A percentile compares a stretch with the other conserved stretches of the same genome.
phyloP scores from a whole-genome alignment of 192 early-diverging fungal genomes.

The Radiomyces spectabilis region DNA sequence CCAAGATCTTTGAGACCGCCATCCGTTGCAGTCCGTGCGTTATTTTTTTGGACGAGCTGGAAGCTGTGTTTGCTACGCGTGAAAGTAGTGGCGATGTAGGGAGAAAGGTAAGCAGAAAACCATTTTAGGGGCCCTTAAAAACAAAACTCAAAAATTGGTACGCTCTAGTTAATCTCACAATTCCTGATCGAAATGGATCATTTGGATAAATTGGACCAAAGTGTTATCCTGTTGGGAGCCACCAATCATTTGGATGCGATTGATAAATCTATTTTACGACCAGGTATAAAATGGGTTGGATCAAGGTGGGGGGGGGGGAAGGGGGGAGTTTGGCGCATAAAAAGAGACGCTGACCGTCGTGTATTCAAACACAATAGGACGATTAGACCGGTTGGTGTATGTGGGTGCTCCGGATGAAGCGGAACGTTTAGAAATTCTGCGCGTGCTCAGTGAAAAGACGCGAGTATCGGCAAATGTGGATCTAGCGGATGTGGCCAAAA shows the following conservation, averaged over 20 bases:
- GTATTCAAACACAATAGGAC: no score
- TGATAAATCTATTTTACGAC: conserved; percentile 67
- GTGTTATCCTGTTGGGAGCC: conserved; percentile 75
- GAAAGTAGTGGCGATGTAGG: conserved; percentile 62
- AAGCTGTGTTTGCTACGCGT: conserved; percentile 74
- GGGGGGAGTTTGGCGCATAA: no score
- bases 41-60: conserved; percentile 92
- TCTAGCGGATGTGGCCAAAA: conserved; percentile 30
- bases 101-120: conserved; percentile 42
- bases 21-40: conserved; percentile 66
- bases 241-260: conserved; percentile 77
- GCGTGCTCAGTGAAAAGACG: conserved; percentile 32
- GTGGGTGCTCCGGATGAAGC: conserved; percentile 52
- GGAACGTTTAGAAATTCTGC: conserved; percentile 61
- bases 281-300: no score
- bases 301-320: no score
- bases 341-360: no score
- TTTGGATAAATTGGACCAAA: conserved; percentile 36
- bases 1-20: conserved; percentile 64
- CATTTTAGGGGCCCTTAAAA: not conserved
- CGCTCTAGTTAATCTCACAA: conserved; percentile 58
- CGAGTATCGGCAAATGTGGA: conserved; percentile 22
- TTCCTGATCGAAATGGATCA: conserved; percentile 73
- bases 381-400: conserved; percentile 72
- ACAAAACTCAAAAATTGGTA: not conserved